phyloP scores from a whole-genome alignment of 495 filamentous ascomycete species.

The Elasticomyces elasticus region DNA sequence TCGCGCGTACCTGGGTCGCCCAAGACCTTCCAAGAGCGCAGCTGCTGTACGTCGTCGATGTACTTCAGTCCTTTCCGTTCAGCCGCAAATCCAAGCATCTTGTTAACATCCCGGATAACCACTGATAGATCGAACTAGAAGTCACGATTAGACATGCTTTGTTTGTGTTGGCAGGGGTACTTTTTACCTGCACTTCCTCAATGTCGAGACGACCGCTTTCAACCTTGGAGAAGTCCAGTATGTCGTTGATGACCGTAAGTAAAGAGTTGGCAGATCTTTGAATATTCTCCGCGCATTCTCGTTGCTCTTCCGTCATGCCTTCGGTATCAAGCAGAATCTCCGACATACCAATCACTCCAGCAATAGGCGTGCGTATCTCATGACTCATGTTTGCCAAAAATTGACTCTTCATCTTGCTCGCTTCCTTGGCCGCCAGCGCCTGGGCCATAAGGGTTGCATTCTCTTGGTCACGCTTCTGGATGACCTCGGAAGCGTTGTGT shows the following conservation, averaged over 20 bases:
- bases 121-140: constrained; percentile 65
- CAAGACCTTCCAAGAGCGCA: constrained; percentile 38
- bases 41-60: constrained; percentile 25
- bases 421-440: constrained; percentile 58
- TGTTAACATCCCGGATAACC: constrained; percentile 60
- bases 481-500: constrained; percentile 45
- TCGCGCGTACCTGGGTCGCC: too few relatives aligned
- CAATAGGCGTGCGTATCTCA: constrained; percentile 75
- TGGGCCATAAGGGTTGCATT: constrained; percentile 54
- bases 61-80: constrained; percentile 30
- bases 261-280: constrained; percentile 70
- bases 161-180: too few relatives aligned
- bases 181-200: constrained; percentile 67
- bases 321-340: constrained; percentile 39
- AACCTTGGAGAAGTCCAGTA: constrained; percentile 79
- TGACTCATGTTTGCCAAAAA: constrained; percentile 77
- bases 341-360: constrained; percentile 33
- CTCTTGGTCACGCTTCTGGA: constrained; percentile 49
- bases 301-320: constrained; percentile 53
- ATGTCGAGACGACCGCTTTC: constrained; percentile 67
- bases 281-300: constrained; percentile 67
- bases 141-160: too few relatives aligned
- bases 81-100: constrained; percentile 46
- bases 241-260: constrained; percentile 84
- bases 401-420: constrained; percentile 57